Conservation (phyloP, 2,329 filamentous ascomycete genomes). For the Arthroderma sp. region DNA sequence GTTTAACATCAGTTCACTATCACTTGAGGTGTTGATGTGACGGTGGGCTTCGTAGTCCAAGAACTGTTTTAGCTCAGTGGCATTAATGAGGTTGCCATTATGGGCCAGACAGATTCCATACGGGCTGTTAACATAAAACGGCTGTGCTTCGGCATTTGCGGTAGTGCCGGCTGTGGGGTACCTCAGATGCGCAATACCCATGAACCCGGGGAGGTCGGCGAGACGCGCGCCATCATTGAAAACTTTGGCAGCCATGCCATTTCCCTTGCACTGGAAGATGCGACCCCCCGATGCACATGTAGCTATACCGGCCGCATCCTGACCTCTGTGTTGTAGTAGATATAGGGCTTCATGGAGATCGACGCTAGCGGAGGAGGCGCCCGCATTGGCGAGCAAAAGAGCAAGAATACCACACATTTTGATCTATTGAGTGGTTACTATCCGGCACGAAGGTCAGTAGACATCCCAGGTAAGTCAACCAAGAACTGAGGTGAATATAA, state of each 20-base stretch:
- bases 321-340: slow-evolving; percentile 61
- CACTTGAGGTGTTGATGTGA: slow-evolving; percentile 82
- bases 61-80: slow-evolving; percentile 53
- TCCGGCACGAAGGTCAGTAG: background rate
- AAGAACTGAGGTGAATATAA: background rate
- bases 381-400: slow-evolving; percentile 46
- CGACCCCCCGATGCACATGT: slow-evolving; percentile 61
- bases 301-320: slow-evolving; percentile 80
- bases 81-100: slow-evolving; percentile 83
- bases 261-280: slow-evolving; percentile 81
- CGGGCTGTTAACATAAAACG: slow-evolving; percentile 81
- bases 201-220: slow-evolving; percentile 64
- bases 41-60: slow-evolving; percentile 67
- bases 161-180: slow-evolving; percentile 84
- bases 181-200: slow-evolving; percentile 74
- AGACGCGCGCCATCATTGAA: slow-evolving; percentile 68
- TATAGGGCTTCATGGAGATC: slow-evolving; percentile 62
- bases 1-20: slow-evolving; percentile 79
- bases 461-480: background rate
- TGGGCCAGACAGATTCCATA: slow-evolving; percentile 72
- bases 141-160: slow-evolving; percentile 74
- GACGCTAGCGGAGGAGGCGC: slow-evolving; percentile 41
- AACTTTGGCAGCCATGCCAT: slow-evolving; percentile 73
- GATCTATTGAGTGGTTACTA: background rate
- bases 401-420: slow-evolving; percentile 52